Evolutionary conservation across 1,139 yeast species (phyloP).

Genomic region (Debaryomyces coudertii): DNA sequence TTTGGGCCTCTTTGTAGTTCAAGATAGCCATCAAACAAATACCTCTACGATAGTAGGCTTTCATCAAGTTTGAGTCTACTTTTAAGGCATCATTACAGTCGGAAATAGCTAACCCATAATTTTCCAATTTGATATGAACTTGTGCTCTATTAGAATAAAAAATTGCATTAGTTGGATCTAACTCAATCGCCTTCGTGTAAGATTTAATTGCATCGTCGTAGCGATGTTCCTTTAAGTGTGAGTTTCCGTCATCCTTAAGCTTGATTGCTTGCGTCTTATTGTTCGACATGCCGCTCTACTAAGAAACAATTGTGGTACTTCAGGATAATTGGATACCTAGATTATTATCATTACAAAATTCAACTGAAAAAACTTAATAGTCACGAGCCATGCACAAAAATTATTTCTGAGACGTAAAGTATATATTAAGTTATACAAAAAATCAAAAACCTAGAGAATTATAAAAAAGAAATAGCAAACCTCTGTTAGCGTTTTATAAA

Average conservation of each 20-base stretch:
- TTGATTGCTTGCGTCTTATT: constrained; percentile 46
- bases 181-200: constrained; percentile 77
- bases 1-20: constrained; percentile 73
- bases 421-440: constrained; percentile 2
- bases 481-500: not conserved
- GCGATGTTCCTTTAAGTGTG: constrained; percentile 62
- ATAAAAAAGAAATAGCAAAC: not conserved
- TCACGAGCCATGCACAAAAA: not conserved
- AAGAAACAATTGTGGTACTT: not conserved
- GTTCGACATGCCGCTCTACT: constrained; percentile 7
- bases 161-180: constrained; percentile 68
- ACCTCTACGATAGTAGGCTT: constrained; percentile 85
- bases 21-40: constrained; percentile 77
- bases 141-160: constrained; percentile 89
- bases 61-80: constrained; percentile 67
- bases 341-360: not conserved
- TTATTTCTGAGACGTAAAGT: not conserved
- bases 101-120: constrained; percentile 78
- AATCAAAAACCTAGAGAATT: not conserved
- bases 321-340: not conserved
- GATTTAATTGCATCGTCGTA: constrained; percentile 67
- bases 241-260: constrained; percentile 74
- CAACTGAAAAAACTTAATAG: not conserved
- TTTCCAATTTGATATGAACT: constrained; percentile 82
- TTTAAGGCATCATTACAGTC: constrained; percentile 77